A percentile compares a stretch with the other conserved stretches of the same genome.
These are phyloP conservation scores for Phytopythium aichiense DNA, from an alignment of 352 stramenopile species.

Conservation along the genomic window DNA sequence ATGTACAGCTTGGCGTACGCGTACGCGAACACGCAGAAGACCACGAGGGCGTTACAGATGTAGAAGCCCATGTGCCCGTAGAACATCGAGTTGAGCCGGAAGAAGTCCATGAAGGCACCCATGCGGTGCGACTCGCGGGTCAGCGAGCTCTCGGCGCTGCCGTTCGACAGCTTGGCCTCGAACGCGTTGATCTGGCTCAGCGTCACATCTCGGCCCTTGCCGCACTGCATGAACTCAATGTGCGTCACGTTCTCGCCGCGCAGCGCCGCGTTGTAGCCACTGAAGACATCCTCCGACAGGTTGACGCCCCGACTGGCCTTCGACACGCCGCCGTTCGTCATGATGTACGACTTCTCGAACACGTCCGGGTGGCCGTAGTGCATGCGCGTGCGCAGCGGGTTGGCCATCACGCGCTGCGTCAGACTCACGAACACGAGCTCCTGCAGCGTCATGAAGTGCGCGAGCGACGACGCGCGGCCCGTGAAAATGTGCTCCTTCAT, in stretches of 20 bases:
- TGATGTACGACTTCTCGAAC: slow-evolving; percentile 86
- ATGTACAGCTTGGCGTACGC: slow-evolving; percentile 86
- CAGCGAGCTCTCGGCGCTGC: slow-evolving; percentile 76
- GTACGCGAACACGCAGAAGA: slow-evolving; percentile 81
- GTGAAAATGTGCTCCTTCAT: slow-evolving; percentile 91
- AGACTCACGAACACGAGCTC: slow-evolving; percentile 87
- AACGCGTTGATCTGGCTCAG: slow-evolving; percentile 87
- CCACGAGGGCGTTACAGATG: slow-evolving; percentile 78
- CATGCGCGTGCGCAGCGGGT: slow-evolving; percentile 72
- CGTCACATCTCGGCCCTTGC: slow-evolving; percentile 85
- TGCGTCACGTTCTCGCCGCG: slow-evolving; percentile 77
- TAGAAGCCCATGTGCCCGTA: slow-evolving; percentile 89
- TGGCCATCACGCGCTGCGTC: slow-evolving; percentile 77
- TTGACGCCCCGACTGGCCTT: slow-evolving; percentile 89
- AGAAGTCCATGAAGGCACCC: slow-evolving; percentile 84
- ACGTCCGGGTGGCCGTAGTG: slow-evolving; percentile 89
- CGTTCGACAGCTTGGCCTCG: slow-evolving; percentile 83
- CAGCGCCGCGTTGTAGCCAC: slow-evolving; percentile 79
- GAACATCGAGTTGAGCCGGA: slow-evolving; percentile 88
- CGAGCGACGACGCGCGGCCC: slow-evolving; percentile 73
- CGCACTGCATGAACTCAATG: slow-evolving; percentile 87
- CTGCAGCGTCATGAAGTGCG: slow-evolving; percentile 87
- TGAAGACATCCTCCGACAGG: slow-evolving; percentile 88
- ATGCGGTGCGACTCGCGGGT: slow-evolving; percentile 80
- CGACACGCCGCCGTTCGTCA: slow-evolving; percentile 80